These are phyloP conservation scores for Pestalotiopsis sp. DNA, from an alignment of 2,329 filamentous ascomycete species.

Conservation along the genomic window DNA sequence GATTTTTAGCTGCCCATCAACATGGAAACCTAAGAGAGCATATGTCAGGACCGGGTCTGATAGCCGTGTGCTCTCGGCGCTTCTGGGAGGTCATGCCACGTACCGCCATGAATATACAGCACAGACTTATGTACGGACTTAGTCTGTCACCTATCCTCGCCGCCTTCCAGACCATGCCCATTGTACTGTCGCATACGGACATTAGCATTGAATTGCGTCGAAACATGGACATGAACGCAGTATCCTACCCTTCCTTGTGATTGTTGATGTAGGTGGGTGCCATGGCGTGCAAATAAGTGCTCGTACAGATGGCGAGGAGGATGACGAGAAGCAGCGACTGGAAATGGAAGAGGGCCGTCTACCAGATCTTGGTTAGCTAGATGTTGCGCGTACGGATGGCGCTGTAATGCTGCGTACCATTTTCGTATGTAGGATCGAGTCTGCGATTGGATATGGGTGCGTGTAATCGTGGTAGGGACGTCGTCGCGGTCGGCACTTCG, in stretches of 20 bases:
- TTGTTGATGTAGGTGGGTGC: constrained; percentile 89
- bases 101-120: constrained; percentile 93
- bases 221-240: not conserved
- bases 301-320: constrained; percentile 93
- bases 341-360: constrained; percentile 99
- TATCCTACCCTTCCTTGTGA: constrained; percentile 81
- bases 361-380: constrained; percentile 5
- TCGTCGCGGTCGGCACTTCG: not conserved
- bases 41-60: not conserved
- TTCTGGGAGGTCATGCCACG: constrained; percentile 24
- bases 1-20: constrained; percentile 30
- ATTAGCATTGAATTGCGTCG: not conserved
- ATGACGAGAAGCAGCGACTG: constrained; percentile 94
- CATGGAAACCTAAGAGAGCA: constrained; percentile 27
- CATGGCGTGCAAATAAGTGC: constrained; percentile 88
- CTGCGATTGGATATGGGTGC: not conserved
- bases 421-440: not conserved
- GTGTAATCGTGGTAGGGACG: not conserved
- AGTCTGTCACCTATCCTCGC: constrained; percentile 90
- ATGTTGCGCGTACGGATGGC: not conserved
- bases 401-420: not conserved
- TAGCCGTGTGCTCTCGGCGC: not conserved
- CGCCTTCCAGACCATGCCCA: constrained; percentile 94
- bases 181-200: constrained; percentile 51
- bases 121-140: constrained; percentile 93